Evolutionary conservation across 805 yeast genomes (phyloP).

Genomic region (Metschnikowia sp.): DNA sequence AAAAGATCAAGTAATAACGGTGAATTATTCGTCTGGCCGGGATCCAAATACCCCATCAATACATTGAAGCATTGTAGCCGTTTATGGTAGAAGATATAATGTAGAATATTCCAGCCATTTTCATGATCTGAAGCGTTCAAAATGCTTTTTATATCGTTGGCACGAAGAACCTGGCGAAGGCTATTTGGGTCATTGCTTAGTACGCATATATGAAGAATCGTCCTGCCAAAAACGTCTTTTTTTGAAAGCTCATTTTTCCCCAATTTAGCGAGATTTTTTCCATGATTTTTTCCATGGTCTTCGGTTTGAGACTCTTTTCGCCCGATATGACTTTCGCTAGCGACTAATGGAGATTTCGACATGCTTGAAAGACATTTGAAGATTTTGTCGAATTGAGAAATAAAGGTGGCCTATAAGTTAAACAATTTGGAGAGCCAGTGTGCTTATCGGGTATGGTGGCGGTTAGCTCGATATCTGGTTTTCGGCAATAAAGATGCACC

Average conservation of each 20-base stretch:
- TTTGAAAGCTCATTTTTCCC: constrained; percentile 32
- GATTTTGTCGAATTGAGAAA: no score
- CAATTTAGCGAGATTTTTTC: not conserved
- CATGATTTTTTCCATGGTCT: not conserved
- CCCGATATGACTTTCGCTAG: not conserved
- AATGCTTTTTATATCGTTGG: constrained; percentile 43
- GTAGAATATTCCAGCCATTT: constrained; percentile 80
- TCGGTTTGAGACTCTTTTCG: not conserved
- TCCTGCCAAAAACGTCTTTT: constrained; percentile 71
- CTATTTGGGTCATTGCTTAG: constrained; percentile 47
- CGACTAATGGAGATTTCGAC: no score
- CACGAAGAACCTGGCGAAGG: constrained; percentile 45
- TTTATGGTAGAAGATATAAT: constrained; percentile 60
- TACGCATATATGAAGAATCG: constrained; percentile 56
- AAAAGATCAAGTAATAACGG: constrained; percentile 37
- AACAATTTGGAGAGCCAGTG: no score
- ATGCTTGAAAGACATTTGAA: no score
- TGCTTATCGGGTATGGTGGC: no score
- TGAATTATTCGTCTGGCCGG: constrained; percentile 8
- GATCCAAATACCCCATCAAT: constrained; percentile 22
- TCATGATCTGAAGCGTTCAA: constrained; percentile 56
- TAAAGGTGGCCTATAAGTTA: no score
- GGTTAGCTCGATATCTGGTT: no score
- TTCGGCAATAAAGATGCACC: no score
- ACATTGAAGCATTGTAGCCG: constrained; percentile 52